Percentiles rank a stretch among this genome's conserved stretches.
Evolutionary conservation across 768 basidiomycete genomes (phyloP).

Genomic region (Boletus rubroflammeus): DNA sequence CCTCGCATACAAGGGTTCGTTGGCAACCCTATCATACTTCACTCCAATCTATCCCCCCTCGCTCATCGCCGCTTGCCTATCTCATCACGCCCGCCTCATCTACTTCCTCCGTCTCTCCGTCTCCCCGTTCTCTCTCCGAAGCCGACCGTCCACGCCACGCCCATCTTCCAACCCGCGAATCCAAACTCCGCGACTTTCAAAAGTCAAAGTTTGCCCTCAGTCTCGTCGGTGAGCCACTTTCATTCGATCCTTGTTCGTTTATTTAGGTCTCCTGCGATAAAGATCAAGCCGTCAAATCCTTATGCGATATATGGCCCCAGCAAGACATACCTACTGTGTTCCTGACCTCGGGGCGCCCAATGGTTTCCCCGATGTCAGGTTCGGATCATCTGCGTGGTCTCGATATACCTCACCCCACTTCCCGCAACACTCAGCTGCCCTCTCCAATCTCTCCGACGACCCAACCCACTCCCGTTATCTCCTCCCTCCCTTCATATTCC

Average conservation of each 20-base stretch:
- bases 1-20: slow-evolving; percentile 63
- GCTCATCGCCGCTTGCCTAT: slow-evolving; percentile 37
- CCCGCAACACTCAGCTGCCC: slow-evolving; percentile 44
- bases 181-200: slow-evolving; percentile 43
- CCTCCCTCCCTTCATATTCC: slow-evolving; percentile 30
- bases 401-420: not conserved
- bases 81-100: slow-evolving; percentile 59
- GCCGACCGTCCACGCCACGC: slow-evolving; percentile 28
- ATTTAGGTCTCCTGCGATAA: slow-evolving; percentile 13
- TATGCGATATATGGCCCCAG: slow-evolving; percentile 78
- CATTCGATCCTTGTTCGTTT: not conserved
- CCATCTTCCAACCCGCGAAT: slow-evolving; percentile 35
- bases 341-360: slow-evolving; percentile 35
- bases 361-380: slow-evolving; percentile 13
- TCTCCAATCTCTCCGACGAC: slow-evolving; percentile 53
- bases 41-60: slow-evolving; percentile 35
- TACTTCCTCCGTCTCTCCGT: slow-evolving; percentile 44
- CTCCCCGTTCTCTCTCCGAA: slow-evolving; percentile 38
- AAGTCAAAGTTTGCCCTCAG: slow-evolving; percentile 62
- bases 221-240: slow-evolving; percentile 60
- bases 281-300: slow-evolving; percentile 78
- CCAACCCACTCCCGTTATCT: slow-evolving; percentile 31
- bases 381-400: slow-evolving; percentile 7
- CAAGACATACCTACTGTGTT: slow-evolving; percentile 68
- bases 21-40: slow-evolving; percentile 76